phyloP scores from a whole-genome alignment of 345 rosid species.

The Trapa incisa region DNA sequence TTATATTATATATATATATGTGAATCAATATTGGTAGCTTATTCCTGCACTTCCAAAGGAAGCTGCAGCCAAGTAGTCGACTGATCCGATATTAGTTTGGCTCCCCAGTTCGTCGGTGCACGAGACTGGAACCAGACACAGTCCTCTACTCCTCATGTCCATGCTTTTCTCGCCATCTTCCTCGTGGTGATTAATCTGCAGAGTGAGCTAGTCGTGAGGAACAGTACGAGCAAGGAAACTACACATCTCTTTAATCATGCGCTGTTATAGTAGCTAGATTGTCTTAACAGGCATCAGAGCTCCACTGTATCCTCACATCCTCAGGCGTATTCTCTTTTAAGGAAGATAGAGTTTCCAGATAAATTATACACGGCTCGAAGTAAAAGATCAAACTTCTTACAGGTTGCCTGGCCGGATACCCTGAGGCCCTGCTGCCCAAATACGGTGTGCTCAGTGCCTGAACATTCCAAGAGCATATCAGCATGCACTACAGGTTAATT shows the following conservation, averaged over 20 bases:
- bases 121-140: slow-evolving; percentile 68
- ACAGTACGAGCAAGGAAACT: too few relatives aligned
- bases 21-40: slow-evolving; percentile 14
- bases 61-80: slow-evolving; percentile 65
- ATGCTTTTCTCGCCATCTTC: slow-evolving; percentile 14
- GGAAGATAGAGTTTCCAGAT: too few relatives aligned
- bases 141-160: slow-evolving; percentile 66
- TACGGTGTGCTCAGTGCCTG: slow-evolving; percentile 56
- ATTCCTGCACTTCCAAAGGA: slow-evolving; percentile 18
- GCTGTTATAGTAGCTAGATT: too few relatives aligned
- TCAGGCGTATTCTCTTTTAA: too few relatives aligned
- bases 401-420: slow-evolving; percentile 12
- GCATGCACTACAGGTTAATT: neutral
- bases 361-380: too few relatives aligned
- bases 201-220: neutral
- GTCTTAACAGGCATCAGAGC: too few relatives aligned
- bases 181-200: neutral
- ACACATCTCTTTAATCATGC: too few relatives aligned
- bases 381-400: slow-evolving; percentile 21
- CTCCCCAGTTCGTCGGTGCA: slow-evolving; percentile 56
- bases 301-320: too few relatives aligned
- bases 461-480: slow-evolving; percentile 13
- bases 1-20: too few relatives aligned
- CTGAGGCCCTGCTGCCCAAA: slow-evolving; percentile 16
- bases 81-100: slow-evolving; percentile 27